Conservation (phyloP, 352 stramenopile genomes). For the Aphanomyces cochlioides region DNA sequence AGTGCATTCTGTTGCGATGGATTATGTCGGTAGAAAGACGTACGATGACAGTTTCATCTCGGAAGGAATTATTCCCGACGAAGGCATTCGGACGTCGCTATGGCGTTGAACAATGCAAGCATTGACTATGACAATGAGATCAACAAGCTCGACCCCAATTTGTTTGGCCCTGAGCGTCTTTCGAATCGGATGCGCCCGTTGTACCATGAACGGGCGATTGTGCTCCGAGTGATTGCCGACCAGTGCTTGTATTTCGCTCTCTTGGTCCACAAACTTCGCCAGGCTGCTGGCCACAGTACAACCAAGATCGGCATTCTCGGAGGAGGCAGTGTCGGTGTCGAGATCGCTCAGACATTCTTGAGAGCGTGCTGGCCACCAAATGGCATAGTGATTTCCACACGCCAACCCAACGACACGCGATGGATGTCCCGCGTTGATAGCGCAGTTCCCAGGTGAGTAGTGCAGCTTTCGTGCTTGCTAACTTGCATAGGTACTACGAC, state of each 20-base stretch:
- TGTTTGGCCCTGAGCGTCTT: constrained; percentile 41
- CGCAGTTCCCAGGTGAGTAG: neutral
- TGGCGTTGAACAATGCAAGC: constrained; percentile 14
- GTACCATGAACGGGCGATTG: constrained; percentile 35
- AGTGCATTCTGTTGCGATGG: too few species aligned
- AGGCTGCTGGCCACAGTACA: constrained; percentile 9
- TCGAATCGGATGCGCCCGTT: constrained; percentile 40
- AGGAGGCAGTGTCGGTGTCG: constrained; percentile 48
- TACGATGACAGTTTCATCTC: too few species aligned
- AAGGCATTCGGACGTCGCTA: neutral
- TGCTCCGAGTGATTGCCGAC: constrained; percentile 42
- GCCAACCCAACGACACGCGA: constrained; percentile 48
- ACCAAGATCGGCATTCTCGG: constrained; percentile 52
- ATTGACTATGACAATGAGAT: constrained; percentile 28
- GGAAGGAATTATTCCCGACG: too few species aligned
- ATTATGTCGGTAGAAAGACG: too few species aligned
- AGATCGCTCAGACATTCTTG: constrained; percentile 50
- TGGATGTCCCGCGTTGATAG: constrained; percentile 19
- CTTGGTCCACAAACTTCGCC: constrained; percentile 36
- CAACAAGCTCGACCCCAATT: constrained; percentile 32
- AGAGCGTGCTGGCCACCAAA: constrained; percentile 39
- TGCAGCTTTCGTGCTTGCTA: neutral
- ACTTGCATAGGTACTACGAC: constrained; percentile 56
- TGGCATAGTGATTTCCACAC: constrained; percentile 48
- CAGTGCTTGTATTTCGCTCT: constrained; percentile 44